phyloP scores from a whole-genome alignment of 805 yeast genomes.

The Yamadazyma ubonensis region DNA sequence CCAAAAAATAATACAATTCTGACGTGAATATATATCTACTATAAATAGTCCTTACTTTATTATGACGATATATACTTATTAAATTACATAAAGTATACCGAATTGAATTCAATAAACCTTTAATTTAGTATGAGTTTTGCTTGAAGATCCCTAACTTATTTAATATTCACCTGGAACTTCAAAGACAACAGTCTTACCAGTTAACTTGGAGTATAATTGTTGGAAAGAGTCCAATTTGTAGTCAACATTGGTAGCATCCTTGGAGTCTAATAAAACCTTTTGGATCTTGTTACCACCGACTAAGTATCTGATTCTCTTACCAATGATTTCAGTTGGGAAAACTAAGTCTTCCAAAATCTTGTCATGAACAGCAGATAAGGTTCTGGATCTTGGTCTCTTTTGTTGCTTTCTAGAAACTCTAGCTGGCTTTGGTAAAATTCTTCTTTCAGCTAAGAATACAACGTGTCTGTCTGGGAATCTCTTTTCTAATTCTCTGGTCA shows the following conservation, averaged over 20 bases:
- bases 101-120: conserved; percentile 5
- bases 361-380: conserved; percentile 98
- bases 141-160: too few relatives aligned
- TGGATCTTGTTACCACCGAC: conserved; percentile 99
- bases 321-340: conserved; percentile 98
- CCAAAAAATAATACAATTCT: too few relatives aligned
- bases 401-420: conserved; percentile 91
- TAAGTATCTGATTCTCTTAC: conserved; percentile 98
- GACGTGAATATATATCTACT: conserved; percentile 1
- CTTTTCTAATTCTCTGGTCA: conserved; percentile 99
- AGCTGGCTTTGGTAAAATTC: conserved; percentile 98
- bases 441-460: conserved; percentile 98
- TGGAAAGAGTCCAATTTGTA: conserved; percentile 99
- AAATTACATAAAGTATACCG: conserved; percentile 13
- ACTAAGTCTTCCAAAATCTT: conserved; percentile 98
- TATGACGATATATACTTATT: conserved; percentile 15
- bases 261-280: conserved; percentile 96
- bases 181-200: conserved; percentile 99
- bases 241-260: conserved; percentile 95
- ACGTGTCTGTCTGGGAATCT: conserved; percentile 99
- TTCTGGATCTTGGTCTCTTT: conserved; percentile 99
- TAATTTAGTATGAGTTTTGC: conserved; percentile 26
- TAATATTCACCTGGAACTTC: conserved; percentile 64
- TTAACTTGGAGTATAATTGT: conserved; percentile 95
- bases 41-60: conserved; percentile 11